These are phyloP conservation scores for Tetrahymena malaccensis DNA, from an alignment of 73 alveolate genomes.

Conservation along the genomic window DNA sequence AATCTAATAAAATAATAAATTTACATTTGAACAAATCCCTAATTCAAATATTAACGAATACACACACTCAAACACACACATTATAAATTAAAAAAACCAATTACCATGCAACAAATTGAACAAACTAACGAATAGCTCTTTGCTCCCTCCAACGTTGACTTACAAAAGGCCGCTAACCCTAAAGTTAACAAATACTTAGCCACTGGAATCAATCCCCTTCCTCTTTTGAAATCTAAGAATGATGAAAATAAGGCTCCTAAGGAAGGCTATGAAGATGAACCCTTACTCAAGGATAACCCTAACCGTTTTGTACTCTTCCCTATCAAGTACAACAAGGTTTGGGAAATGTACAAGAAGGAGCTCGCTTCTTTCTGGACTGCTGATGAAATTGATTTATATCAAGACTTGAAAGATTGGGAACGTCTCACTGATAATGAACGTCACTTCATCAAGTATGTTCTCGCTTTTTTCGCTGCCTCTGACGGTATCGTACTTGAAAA, in stretches of 20 bases:
- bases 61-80: neutral
- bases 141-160: neutral
- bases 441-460: conserved; percentile 92
- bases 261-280: conserved; percentile 46
- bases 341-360: conserved; percentile 95
- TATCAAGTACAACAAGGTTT: conserved; percentile 80
- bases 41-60: neutral
- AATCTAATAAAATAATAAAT: neutral
- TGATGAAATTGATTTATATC: conserved; percentile 87
- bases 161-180: neutral
- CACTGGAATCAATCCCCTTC: neutral
- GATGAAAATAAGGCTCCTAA: neutral
- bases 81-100: neutral
- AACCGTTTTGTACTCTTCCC: conserved; percentile 84
- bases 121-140: neutral
- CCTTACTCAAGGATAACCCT: conserved; percentile 71
- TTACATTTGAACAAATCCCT: neutral
- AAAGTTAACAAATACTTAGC: neutral
- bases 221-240: neutral
- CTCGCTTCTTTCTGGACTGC: conserved; percentile 92
- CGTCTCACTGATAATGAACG: conserved; percentile 66
- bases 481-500: conserved; percentile 96
- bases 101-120: neutral
- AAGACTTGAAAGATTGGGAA: conserved; percentile 85
- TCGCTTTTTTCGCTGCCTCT: conserved; percentile 96